These are phyloP conservation scores for Cryptococcus sp. DNA, from an alignment of 1,284 basidiomycete genomes.

Conservation along the genomic window DNA sequence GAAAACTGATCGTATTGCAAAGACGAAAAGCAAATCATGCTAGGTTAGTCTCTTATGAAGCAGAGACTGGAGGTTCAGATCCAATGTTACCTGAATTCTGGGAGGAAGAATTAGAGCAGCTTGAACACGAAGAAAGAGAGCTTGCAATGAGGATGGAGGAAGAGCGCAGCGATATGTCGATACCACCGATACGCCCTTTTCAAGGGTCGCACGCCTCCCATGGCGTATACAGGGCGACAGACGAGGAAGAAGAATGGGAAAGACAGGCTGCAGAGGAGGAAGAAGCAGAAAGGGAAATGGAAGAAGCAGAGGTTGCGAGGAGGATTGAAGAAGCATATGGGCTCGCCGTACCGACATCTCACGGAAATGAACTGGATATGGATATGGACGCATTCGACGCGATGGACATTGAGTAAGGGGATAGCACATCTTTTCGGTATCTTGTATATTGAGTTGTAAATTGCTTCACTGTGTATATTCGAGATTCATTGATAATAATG, in stretches of 20 bases:
- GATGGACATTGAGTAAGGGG: conserved; percentile 23
- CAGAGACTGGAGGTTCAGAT: conserved; percentile 34
- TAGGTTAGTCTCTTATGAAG: conserved; percentile 26
- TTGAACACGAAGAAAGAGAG: conserved; percentile 16
- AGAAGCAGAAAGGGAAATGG: conserved; percentile 25
- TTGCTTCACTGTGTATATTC: background rate
- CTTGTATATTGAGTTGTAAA: background rate
- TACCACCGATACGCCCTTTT: background rate
- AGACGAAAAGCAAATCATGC: conserved; percentile 28
- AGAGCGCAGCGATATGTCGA: background rate
- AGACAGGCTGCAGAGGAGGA: conserved; percentile 30
- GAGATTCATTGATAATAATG: too few species aligned
- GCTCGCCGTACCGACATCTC: background rate
- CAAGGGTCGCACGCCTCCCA: background rate
- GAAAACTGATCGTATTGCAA: conserved; percentile 38
- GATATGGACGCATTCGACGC: conserved; percentile 27
- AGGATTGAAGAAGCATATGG: conserved; percentile 20
- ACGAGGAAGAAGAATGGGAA: conserved; percentile 29
- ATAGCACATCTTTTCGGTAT: background rate
- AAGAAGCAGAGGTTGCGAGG: conserved; percentile 21
- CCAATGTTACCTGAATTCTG: conserved; percentile 35
- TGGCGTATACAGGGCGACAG: background rate
- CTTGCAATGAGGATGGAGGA: conserved; percentile 3
- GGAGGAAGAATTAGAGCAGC: conserved; percentile 25
- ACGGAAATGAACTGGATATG: conserved; percentile 18